Evolutionary conservation across 257 asterid species (phyloP).

Genomic region (Cruciata laevipes): DNA sequence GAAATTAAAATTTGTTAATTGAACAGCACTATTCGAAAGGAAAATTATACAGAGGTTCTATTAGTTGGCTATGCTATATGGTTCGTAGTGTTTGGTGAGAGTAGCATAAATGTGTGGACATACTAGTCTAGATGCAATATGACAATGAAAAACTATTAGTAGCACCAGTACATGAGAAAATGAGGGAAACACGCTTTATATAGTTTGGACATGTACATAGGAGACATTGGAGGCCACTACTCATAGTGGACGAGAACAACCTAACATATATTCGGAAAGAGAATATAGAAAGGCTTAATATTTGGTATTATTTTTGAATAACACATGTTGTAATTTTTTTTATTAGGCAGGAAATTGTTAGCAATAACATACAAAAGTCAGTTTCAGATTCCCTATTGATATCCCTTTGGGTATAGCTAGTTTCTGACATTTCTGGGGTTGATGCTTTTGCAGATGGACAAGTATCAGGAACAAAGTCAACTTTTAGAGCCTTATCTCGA

Average conservation of each 20-base stretch:
- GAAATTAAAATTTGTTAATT: no score
- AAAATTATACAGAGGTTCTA: not conserved
- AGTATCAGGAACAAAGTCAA: conserved; percentile 96
- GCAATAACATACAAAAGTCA: not conserved
- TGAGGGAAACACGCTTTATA: not conserved
- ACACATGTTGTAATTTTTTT: not conserved
- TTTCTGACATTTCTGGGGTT: not conserved
- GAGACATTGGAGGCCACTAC: not conserved
- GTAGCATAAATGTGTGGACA: no score
- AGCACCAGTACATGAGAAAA: not conserved
- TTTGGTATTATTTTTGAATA: not conserved
- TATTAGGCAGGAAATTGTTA: not conserved
- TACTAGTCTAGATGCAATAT: not conserved
- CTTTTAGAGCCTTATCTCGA: conserved; percentile 90
- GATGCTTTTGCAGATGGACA: conserved; percentile 65
- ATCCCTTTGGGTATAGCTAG: not conserved
- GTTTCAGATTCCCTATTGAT: not conserved
- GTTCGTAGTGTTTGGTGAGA: not conserved
- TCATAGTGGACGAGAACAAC: not conserved
- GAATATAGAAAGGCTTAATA: not conserved
- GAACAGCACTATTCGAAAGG: not conserved
- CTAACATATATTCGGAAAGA: not conserved
- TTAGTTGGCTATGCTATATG: not conserved
- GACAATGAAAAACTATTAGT: no score
- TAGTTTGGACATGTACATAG: not conserved